Conservation (phyloP, 1,139 yeast species). For the Candida mesenterica region DNA sequence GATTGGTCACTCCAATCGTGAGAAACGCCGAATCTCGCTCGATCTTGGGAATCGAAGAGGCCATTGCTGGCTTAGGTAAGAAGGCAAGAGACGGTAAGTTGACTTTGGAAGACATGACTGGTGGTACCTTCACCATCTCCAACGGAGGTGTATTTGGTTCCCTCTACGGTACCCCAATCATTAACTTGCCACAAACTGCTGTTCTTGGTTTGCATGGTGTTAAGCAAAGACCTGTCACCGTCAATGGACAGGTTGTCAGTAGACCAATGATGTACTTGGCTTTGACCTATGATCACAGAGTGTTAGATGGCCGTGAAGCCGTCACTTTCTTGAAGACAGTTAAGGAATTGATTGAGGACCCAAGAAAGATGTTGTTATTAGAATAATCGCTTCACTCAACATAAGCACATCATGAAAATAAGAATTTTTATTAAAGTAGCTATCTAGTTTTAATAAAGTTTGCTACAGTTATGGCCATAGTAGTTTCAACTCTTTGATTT, state of each 20-base stretch:
- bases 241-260: slow-evolving; percentile 91
- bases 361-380: slow-evolving; percentile 92
- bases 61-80: slow-evolving; percentile 75
- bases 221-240: slow-evolving; percentile 96
- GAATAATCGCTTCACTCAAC: slow-evolving; percentile 24
- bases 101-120: slow-evolving; percentile 97
- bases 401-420: background rate
- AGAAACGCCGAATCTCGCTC: slow-evolving; percentile 95
- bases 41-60: slow-evolving; percentile 86
- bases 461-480: background rate
- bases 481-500: too few relatives aligned
- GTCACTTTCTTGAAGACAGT: slow-evolving; percentile 94
- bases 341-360: slow-evolving; percentile 97
- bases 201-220: slow-evolving; percentile 97
- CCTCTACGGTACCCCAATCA: slow-evolving; percentile 96
- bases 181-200: slow-evolving; percentile 97
- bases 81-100: slow-evolving; percentile 98
- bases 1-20: slow-evolving; percentile 96
- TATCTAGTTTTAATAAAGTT: background rate
- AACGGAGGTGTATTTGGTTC: slow-evolving; percentile 99
- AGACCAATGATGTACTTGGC: slow-evolving; percentile 99
- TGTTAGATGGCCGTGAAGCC: slow-evolving; percentile 98
- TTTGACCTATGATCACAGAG: slow-evolving; percentile 96
- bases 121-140: slow-evolving; percentile 98
- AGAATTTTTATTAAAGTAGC: background rate